These are phyloP conservation scores for Pleurotus djamor DNA, from an alignment of 768 basidiomycete genomes.

Conservation along the genomic window DNA sequence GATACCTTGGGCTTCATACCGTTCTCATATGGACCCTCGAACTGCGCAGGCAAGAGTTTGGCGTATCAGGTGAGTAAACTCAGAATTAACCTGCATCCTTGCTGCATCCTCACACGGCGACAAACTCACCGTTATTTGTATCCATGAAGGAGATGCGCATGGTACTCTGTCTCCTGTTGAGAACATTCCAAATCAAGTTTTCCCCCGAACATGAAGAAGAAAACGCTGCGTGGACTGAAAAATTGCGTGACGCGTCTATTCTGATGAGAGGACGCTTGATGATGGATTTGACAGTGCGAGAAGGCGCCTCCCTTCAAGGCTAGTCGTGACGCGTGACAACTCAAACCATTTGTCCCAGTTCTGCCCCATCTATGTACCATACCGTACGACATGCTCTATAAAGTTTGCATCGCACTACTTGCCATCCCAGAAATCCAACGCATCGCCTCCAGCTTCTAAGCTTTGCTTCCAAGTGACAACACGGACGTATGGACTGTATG, in stretches of 20 bases:
- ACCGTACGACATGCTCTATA: too few relatives aligned
- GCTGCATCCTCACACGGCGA: too few relatives aligned
- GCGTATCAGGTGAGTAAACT: constrained; percentile 23
- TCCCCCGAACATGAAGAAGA: neutral
- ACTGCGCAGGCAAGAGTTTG: constrained; percentile 41
- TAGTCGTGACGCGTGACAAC: too few relatives aligned
- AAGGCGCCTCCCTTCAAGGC: too few relatives aligned
- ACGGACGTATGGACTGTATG: too few relatives aligned
- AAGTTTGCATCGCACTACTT: too few relatives aligned
- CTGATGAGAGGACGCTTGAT: constrained; percentile 28
- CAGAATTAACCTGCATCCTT: neutral
- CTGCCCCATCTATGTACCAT: too few relatives aligned
- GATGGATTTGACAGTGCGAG: constrained; percentile 23
- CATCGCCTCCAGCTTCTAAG: too few relatives aligned
- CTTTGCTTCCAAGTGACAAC: too few relatives aligned
- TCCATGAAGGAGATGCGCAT: constrained; percentile 31
- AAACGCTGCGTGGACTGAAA: constrained; percentile 30
- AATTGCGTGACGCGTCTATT: constrained; percentile 35
- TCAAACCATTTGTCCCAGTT: too few relatives aligned
- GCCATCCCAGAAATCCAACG: too few relatives aligned
- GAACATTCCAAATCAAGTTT: constrained; percentile 35
- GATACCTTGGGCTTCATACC: constrained; percentile 39
- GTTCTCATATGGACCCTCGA: constrained; percentile 41
- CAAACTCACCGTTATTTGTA: neutral
- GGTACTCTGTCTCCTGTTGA: constrained; percentile 33